Base-by-base conservation (phyloP, 306 rosid species). In the Glycine soja region DNA sequence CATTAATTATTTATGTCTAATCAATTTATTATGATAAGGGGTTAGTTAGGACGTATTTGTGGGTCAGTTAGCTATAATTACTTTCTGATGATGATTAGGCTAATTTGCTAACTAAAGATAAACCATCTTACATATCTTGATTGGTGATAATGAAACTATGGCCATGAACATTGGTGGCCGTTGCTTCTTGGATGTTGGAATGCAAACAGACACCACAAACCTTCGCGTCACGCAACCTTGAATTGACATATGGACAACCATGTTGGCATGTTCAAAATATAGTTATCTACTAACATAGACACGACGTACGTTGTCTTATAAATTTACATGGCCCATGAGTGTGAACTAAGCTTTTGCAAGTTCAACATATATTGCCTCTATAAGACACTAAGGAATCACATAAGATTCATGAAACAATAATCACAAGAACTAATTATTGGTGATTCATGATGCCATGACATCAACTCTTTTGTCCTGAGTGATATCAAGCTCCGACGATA, bases 201-300 rank as follows among this genome's bases (percentile, higher is more conserved):
- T 13, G 58, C 32, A 43, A 56, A 30, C 30, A 54, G 56, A 15
- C 75, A 62, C 51, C 52, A 53, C 14, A 8, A 73, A 83, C 73
- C 66, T 48, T 4, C 48, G 30, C 56, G 13, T 47, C 84, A 79
- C 86, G 79, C 62, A 42, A 79, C 64, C 53, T 40, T 24, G 84
- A 86, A 78, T 9, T 86, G 79, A 78, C 76, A 54, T 1, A 16
- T 58, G 77, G 59, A 64, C 79, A 67, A 69, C 54, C 63, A 52
- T 36, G 79, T 24, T 24, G 30, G 30, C 30, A 24, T 24, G 30
- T 24, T 24, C 30, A 24, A 24, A 1, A 24, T 1, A 24, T 1
- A 24, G 30, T 24, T 24, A 24, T 24, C 30, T 24, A 56, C 66
- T 24, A 24, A 24, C 30, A 24, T 30, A 24, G 7, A 42, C 43